Base-by-base conservation (phyloP, 352 stramenopile species). In the Phytophthora cactorum region DNA sequence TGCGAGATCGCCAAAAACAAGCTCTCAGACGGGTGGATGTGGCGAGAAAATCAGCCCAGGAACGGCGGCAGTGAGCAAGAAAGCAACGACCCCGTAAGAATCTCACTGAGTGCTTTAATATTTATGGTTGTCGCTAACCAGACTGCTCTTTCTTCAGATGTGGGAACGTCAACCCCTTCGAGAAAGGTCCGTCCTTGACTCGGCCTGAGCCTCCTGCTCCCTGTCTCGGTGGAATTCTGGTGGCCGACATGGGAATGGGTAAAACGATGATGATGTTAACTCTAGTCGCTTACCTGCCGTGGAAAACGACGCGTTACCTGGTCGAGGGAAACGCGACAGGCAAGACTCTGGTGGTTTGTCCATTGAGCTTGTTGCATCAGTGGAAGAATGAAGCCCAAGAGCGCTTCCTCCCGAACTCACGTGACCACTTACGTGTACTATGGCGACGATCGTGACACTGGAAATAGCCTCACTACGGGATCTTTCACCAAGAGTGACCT, bases 201-300 rank as follows among this genome's bases (percentile, higher is more conserved):
- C 72, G 72, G 3, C 89, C 83, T 15, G 52, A 79, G 50, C 81
- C 77, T 50, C 86, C 84, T 31, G 64, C 59, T 12, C 89, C 79
- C 9, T 94, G 83, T 58, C 69, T 81, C 6, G 90, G 90, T 27
- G 92, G 92, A 17, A 97, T 98, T 60, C 69, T 98, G 15, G 90
- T 88, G 2, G 92, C 97, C 39, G 92, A 97, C 52, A 97, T 97
- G 91, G 92, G 92, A 51, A 92, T 98, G 81, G 92, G 91, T 79
- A 84, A 95, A 81, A 93, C 88, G 1, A 88, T 93, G 79, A 92
- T 91, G 83, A 78, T 93, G 59, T 72, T 93, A 11, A 82, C 84
- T 29, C 69, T 93, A 2, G 64, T 91, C 14, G 80, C 67, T 1
- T 75, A 89, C 28, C 6, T 17, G 36, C 10, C 0, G 44, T 52